Base-by-base conservation (phyloP, 192 early-diverging fungal species). In the Geranomyces variabilis region DNA sequence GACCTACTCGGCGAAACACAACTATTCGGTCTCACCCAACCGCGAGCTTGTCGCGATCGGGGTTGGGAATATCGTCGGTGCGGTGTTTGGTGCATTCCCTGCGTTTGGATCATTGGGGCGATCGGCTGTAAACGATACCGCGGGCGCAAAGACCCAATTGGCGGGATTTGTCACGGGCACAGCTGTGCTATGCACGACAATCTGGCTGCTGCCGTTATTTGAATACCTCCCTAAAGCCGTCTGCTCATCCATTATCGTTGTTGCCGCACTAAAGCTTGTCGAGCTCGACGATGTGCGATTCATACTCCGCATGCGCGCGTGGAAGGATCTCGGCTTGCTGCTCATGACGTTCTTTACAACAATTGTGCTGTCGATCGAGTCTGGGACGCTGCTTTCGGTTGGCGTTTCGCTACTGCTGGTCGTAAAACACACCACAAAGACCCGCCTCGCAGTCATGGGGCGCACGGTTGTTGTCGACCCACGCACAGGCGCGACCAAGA, bases 11-110 rank as follows among this genome's bases (percentile, higher is more conserved):
- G 89, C 88, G 62, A 88, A 92, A 55, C 92, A 96, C 82, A 93
- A 95, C 78, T 97, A 98, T 71, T 80, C 90, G 8, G 91, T 98
- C 46, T 93, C 92, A 15, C 90, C 96, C 12, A 99, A 99, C 73
- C 90, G 97, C 45, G 97, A 99, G 77, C 83, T 99, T 34, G 96
- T 99, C 43, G 97, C 96, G 2, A 80, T 99, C 66, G 97, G 97
- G 29, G 78, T 91, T n/a, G 83, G 90, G 58, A 99, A 98, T 66
- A 84, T 94, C 31, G 63, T 93, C 45, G 91, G 93, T 31, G 88
- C 90, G 22, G 78, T 93, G 0, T 95, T 97, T 70, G 88, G 89
- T 9, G 80, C 64, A 12, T 86, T 69, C 70, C 94, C 94, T 1
- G 92, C 93, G 10, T 97, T 93, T 77, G 96, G 93, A 14, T 94